Base-by-base conservation (phyloP, 306 rosid genomes). In the Prunus padus region DNA sequence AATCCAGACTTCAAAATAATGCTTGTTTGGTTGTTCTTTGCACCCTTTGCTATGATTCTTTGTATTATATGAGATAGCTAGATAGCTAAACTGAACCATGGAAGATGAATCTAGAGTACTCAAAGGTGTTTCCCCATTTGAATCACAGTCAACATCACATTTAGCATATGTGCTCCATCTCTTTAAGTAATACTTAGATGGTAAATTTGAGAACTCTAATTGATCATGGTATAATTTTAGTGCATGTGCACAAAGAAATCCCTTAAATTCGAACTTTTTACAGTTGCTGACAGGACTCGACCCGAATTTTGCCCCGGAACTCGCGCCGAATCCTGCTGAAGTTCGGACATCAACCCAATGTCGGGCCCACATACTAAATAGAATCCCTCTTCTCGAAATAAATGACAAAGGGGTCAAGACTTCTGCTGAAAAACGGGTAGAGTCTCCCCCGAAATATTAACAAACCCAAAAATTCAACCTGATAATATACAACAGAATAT, bases 131-230 rank as follows among this genome's bases (percentile, higher is more conserved):
- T 67, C 42, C 0, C 13, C 22, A 46, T 14, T 6, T 22, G 14
- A 46, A 2, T 67, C 22, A 46, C 46, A 46, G 7, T 22, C 22
- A 46, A 22, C 2, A 22, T 8, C 22, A 26, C 49, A 3, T 67
- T 8, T 67, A 20, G 6, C 71, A 67, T 67, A 55, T 12, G 4
- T 49, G 4, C 37, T 67, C 71, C 71, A 67, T 67, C 71, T 14
- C 8, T 45, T 45, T 6, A 67, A 67, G 16, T 67, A 67, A 49
- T 44, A 67, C 4, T 44, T 45, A 1, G 55, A 45, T 44, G 56
- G 71, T 42, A 67, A 22, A 13, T 11, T 67, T 22, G 71, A 45
- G 13, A 67, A 67, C 20, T 26, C 71, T 67, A 67, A 45, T n/a
- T n/a, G n/a, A 15, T 67, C 71, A 6, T 13, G n/a, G 5, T 11